A percentile compares a stretch with the other conserved stretches of the same genome.
phyloP scores from a whole-genome alignment of 768 basidiomycete genomes.

The Tricholoma bakamatsutake region DNA sequence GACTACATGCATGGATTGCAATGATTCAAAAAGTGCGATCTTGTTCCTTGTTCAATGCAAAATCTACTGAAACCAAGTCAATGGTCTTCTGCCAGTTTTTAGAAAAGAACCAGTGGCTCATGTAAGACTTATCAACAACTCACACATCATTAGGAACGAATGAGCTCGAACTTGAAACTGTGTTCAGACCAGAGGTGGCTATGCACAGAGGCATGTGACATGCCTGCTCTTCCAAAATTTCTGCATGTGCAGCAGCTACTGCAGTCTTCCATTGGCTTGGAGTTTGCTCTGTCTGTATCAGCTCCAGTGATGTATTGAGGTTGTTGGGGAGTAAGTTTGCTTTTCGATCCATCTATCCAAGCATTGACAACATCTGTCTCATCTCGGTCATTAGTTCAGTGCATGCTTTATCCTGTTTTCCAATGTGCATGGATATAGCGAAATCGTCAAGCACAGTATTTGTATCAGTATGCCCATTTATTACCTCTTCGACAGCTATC shows the following conservation, averaged over 20 bases:
- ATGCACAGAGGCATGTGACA: not conserved
- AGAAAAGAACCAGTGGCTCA: not conserved
- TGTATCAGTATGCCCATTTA: not conserved
- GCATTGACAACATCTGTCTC: not conserved
- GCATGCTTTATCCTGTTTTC: not conserved
- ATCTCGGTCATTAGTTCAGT: not conserved
- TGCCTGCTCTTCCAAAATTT: not conserved
- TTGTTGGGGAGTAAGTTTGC: not conserved
- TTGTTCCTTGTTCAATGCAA: slow-evolving; percentile 26
- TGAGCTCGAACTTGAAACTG: not conserved
- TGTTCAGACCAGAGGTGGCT: no score
- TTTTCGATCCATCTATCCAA: not conserved
- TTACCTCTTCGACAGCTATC: not conserved
- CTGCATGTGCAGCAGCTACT: no score
- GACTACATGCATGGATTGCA: slow-evolving; percentile 15
- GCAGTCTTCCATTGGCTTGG: not conserved
- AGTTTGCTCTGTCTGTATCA: not conserved
- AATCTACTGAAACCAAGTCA: slow-evolving; percentile 2
- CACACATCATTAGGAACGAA: not conserved
- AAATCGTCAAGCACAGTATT: not conserved
- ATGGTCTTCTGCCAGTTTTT: not conserved
- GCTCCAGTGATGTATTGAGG: not conserved
- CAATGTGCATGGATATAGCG: not conserved
- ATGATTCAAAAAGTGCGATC: slow-evolving; percentile 23
- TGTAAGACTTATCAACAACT: not conserved